Evolutionary conservation across 2,329 filamentous ascomycete species (phyloP), one percentile per base, ranked within the genome.

Genomic region (Botrytis tulipae): DNA sequence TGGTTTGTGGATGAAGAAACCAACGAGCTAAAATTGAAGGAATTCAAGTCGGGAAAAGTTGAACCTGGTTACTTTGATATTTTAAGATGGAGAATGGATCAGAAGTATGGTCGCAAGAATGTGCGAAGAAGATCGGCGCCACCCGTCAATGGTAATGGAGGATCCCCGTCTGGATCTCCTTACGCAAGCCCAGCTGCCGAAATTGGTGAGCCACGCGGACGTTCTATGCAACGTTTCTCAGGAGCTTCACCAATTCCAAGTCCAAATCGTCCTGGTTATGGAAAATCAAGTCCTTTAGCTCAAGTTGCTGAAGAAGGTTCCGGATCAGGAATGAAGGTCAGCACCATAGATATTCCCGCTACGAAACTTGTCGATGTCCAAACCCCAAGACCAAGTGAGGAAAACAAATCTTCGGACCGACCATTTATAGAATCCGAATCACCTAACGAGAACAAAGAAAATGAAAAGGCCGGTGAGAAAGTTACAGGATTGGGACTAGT

Each of bases 1-100:
- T 95, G 94, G 86, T 93, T 90, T 79, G 92, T 99, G 71, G 95
- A 98, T 77, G 96, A 99, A 80, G 96, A 99, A 25, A 93, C 87
- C 72, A 90, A 92, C 78, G 96, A 98, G 83, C 88, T 99, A 78
- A 98, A 97, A 84, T 86, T 99, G 79, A 90, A 93, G 78, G 94
- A 97, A 82, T 98, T 98, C 86, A 96, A 93, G 86, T 88, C 91
- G 70, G 89, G 92, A 77, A 93, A 93, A 72, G 93, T 98, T 72
- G 95, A 98, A 83, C 96, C 96, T 32, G 88, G 91, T 40, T 99
- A 98, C 83, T 91, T 99, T 80, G 95, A 97, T 81, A 97, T 99
- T 80, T 85, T 99, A 78, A 89, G 96, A 78, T 98, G 96, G 94
- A 91, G 96, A 81, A 91, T 92, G 84, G 96, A 99, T 82, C 95